Base-by-base conservation (phyloP, 2,329 filamentous ascomycete species). In the Ophiocordyceps camponoti-leonardi region DNA sequence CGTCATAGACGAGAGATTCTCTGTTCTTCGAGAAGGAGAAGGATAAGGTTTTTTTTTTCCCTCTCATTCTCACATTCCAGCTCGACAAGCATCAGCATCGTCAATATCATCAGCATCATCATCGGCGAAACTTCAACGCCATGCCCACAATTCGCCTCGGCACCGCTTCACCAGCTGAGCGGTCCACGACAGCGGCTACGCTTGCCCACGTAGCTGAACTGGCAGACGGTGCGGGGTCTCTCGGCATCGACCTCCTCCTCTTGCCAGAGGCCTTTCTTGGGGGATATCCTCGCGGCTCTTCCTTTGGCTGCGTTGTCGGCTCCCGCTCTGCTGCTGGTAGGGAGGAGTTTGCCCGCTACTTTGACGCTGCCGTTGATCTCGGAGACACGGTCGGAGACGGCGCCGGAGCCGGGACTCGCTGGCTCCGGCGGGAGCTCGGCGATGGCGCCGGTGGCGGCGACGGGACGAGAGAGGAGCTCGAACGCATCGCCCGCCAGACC, bases 221-320 rank as follows among this genome's bases (percentile, higher is more conserved):
- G 14, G 79, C 83, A 31, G 18, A 19, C 65, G 64, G 22, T 64
- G 69, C 33, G 6, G 18, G n/a, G n/a, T n/a, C 35, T 14, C n/a
- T 39, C n/a, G 87, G 57, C 3, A 64, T 75, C 37, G 70, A 92
- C 59, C 71, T 95, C 44, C 71, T 95, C 26, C 77, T 95, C 45
- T 88, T 95, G 49, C 90, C 90, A 0, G 88, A 96, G 67, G 88
- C 88, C 20, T 94, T 86, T 58, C 72, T 95, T 2, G 90, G 90
- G 42, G 90, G 88, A 1, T 95, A 95, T 58, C 90, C 90, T 18
- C 81, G 88, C 12, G 86, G 82, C 18, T 81, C 80, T 50, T 68
- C 69, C 44, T 94, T 94, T 56, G 87, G 87, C 5, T 79, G 78
- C 42, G 71, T 75, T 2, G 71, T 94, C 6, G 88, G 88, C 4